Conservation (phyloP, 2,329 filamentous ascomycete genomes). For the Fusarium goolgardi region DNA sequence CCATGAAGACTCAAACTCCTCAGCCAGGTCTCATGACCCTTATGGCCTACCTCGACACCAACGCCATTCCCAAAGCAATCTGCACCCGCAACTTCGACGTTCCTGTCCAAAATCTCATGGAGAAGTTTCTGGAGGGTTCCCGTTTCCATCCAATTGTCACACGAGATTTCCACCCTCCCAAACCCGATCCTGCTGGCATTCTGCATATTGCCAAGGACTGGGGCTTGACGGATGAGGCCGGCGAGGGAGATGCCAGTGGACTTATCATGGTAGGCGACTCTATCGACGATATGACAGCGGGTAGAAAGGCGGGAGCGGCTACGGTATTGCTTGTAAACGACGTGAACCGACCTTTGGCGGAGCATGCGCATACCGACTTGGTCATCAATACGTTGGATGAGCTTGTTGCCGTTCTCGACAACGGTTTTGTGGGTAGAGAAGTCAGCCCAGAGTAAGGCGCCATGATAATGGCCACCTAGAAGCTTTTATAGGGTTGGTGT, state of each 20-base stretch:
- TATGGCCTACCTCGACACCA: constrained; percentile 83
- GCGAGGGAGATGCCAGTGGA: constrained; percentile 56
- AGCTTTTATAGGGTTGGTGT: neutral
- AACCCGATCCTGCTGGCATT: constrained; percentile 89
- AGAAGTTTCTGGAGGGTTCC: constrained; percentile 76
- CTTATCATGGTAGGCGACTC: constrained; percentile 80
- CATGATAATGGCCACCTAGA: neutral
- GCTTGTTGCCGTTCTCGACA: constrained; percentile 77
- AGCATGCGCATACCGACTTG: constrained; percentile 81
- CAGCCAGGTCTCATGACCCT: constrained; percentile 82
- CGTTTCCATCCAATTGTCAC: constrained; percentile 85
- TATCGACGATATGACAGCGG: constrained; percentile 93
- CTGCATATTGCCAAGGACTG: constrained; percentile 84
- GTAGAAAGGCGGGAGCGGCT: constrained; percentile 82
- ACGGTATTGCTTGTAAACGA: constrained; percentile 90
- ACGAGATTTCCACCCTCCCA: constrained; percentile 83
- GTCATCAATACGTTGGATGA: constrained; percentile 80
- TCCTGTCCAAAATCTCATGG: constrained; percentile 79
- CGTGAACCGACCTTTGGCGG: constrained; percentile 76
- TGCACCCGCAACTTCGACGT: constrained; percentile 94
- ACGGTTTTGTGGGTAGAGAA: constrained; percentile 72
- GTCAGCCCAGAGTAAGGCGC: constrained; percentile 27
- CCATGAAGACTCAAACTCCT: constrained; percentile 82
- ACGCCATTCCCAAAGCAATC: constrained; percentile 79
- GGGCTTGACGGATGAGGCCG: constrained; percentile 63